phyloP scores from a whole-genome alignment of 345 rosid species.

The Gossypium herbaceum region DNA sequence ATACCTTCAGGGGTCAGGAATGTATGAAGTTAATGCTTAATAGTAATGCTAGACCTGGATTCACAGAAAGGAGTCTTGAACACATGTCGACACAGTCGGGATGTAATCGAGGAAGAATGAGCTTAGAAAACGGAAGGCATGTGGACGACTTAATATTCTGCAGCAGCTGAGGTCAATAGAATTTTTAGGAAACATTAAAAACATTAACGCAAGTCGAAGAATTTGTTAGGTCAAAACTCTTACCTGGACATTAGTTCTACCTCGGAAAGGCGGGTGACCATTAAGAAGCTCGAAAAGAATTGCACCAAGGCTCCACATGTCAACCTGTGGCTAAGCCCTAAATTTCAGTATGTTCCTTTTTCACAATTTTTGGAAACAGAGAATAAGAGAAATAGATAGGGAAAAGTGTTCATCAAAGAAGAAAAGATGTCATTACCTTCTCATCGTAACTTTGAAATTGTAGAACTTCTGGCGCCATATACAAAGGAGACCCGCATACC shows the following conservation, averaged over 20 bases:
- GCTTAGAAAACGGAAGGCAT: constrained; percentile 55
- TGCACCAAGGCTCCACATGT: constrained; percentile 72
- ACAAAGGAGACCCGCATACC: constrained; percentile 64
- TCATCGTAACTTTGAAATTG: constrained; percentile 61
- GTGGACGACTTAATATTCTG: constrained; percentile 43
- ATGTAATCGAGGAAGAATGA: constrained; percentile 36
- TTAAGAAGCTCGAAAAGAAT: constrained; percentile 73
- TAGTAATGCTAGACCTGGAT: constrained; percentile 44
- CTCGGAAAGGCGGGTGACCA: constrained; percentile 57
- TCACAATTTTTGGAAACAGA: not conserved
- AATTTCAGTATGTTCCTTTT: not conserved
- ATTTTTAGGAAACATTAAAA: not conserved
- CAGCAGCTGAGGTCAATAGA: constrained; percentile 31
- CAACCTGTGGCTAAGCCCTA: constrained; percentile 36
- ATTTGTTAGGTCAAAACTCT: constrained; percentile 8
- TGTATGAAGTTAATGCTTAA: not conserved
- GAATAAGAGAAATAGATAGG: not conserved
- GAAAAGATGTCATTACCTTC: constrained; percentile 33
- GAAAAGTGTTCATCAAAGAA: not conserved
- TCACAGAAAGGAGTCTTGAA: constrained; percentile 48
- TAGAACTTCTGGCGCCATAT: constrained; percentile 81
- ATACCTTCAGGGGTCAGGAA: not conserved
- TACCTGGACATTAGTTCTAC: constrained; percentile 64
- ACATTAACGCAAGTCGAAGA: constrained; percentile 3
- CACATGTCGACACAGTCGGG: constrained; percentile 63